A percentile compares a stretch with the other conserved stretches of the same genome.
Conservation (phyloP, 768 basidiomycete genomes). For the Boletus sp. region DNA sequence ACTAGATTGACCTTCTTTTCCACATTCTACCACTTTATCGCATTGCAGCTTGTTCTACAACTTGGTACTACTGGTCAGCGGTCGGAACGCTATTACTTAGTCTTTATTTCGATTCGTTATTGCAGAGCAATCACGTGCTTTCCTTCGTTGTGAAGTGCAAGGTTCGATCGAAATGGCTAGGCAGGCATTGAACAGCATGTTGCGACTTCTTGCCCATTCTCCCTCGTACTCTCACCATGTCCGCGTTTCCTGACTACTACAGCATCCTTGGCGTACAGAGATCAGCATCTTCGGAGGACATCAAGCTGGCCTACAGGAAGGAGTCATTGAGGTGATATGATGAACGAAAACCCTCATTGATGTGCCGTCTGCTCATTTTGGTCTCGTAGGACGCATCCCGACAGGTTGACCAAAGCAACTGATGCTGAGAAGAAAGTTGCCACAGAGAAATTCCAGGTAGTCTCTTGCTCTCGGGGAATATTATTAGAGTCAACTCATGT, state of each 20-base stretch:
- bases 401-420: conserved; percentile 70
- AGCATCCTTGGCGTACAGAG: conserved; percentile 52
- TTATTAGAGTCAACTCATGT: not conserved
- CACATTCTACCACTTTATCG: not conserved
- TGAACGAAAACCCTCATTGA: not conserved
- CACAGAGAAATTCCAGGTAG: conserved; percentile 86
- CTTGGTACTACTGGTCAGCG: not conserved
- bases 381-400: conserved; percentile 77
- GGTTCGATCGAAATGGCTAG: conserved; percentile 2
- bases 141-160: not conserved
- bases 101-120: not conserved
- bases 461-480: not conserved
- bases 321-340: conserved; percentile 72
- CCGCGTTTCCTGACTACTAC: conserved; percentile 81
- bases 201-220: conserved; percentile 3
- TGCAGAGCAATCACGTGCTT: conserved; percentile 20
- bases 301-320: conserved; percentile 75
- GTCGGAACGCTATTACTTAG: not conserved
- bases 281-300: conserved; percentile 64
- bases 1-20: conserved; percentile 1
- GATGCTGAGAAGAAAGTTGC: conserved; percentile 68
- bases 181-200: conserved; percentile 12
- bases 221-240: conserved; percentile 45
- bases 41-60: not conserved
- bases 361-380: conserved; percentile 12